A percentile compares a stretch with the other conserved stretches of the same genome.
Conservation (phyloP, 176 grass and related monocot species). For the Carex scoparia region DNA sequence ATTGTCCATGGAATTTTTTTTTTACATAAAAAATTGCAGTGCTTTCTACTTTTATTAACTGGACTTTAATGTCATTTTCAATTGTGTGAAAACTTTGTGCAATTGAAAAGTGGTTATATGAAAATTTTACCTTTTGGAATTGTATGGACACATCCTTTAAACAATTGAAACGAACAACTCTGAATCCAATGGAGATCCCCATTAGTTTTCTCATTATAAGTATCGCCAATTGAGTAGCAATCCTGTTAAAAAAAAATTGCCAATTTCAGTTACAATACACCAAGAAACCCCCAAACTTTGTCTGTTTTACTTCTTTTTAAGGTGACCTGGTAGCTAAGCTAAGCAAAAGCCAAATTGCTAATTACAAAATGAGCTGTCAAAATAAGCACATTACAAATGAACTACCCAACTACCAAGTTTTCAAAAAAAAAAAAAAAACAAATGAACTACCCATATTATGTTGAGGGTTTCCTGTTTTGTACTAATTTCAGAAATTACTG, state of each 20-base stretch:
- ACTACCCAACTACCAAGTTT: neutral
- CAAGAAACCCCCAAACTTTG: neutral
- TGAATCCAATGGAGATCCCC: constrained; percentile 61
- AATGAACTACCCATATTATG: neutral
- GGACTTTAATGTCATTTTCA: constrained; percentile 19
- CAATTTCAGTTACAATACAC: neutral
- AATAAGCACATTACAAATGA: neutral
- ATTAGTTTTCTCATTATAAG: constrained; percentile 45
- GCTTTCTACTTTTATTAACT: neutral
- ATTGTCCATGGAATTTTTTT: neutral
- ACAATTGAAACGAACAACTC: constrained; percentile 55
- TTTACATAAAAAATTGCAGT: neutral
- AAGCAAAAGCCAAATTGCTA: neutral
- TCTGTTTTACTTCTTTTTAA: neutral
- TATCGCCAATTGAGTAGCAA: constrained; percentile 44
- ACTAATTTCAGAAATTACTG: neutral
- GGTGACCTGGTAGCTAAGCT: neutral
- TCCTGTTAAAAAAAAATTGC: constrained; percentile 37
- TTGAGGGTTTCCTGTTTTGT: neutral
- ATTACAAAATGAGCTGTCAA: neutral
- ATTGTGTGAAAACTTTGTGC: constrained; percentile 22
- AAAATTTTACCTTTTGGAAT: constrained; percentile 57
- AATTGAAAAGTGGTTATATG: constrained; percentile 5
- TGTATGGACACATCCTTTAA: constrained; percentile 53
- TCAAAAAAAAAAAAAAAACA: neutral